phyloP scores from a whole-genome alignment of 108 stramenopile genomes.

The Nannochloropsis salina region DNA sequence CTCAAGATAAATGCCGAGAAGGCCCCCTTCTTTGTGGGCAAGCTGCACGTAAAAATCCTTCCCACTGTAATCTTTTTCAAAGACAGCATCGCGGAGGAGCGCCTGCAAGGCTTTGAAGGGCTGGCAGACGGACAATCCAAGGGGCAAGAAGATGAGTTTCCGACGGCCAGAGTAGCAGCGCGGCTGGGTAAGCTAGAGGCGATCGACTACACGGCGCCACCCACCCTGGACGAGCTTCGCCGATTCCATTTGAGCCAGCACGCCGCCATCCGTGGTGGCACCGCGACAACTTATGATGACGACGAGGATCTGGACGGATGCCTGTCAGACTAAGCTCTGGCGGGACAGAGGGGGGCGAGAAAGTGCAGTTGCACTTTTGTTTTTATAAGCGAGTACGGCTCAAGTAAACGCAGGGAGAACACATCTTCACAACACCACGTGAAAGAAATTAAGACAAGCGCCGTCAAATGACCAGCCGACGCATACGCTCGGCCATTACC shows the following conservation, averaged over 20 bases:
- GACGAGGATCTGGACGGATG: not conserved
- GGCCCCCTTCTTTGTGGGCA: constrained; percentile 91
- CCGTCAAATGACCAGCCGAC: too few relatives aligned
- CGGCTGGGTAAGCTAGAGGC: constrained; percentile 26
- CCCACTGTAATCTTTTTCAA: constrained; percentile 71
- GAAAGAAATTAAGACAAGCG: too few relatives aligned
- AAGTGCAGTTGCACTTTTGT: not conserved
- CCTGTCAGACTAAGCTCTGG: not conserved
- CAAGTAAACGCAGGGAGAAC: too few relatives aligned
- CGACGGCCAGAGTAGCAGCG: constrained; percentile 39
- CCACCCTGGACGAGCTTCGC: not conserved
- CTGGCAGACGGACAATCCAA: constrained; percentile 30
- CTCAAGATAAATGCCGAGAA: constrained; percentile 85
- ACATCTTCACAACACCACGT: too few relatives aligned
- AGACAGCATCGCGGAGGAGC: constrained; percentile 57
- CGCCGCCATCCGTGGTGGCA: not conserved
- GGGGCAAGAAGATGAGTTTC: constrained; percentile 55
- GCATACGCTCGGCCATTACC: too few relatives aligned
- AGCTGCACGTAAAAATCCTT: constrained; percentile 67
- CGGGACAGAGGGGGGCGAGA: not conserved
- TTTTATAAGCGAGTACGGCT: too few relatives aligned
- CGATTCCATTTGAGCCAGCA: not conserved
- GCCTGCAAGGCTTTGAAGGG: constrained; percentile 46
- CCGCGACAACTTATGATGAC: not conserved
- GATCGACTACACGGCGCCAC: constrained; percentile 20